Evolutionary conservation across 2,329 filamentous ascomycete species (phyloP).

Genomic region (Xylariomycetidae sp.): DNA sequence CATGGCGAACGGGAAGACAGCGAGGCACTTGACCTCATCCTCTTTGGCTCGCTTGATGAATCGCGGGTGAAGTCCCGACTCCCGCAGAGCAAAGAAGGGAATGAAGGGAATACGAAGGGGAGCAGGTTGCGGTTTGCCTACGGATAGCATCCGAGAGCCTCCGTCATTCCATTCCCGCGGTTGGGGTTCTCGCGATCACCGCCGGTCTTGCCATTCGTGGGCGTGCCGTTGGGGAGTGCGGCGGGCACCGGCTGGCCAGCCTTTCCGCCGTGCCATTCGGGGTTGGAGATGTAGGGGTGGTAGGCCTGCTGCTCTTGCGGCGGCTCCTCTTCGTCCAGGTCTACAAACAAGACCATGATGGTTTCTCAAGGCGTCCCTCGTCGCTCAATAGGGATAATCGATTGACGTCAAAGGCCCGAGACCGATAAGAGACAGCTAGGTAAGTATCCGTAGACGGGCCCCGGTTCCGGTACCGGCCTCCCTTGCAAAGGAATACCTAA

Average conservation of each 20-base stretch:
- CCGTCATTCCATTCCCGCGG: slow-evolving; percentile 52
- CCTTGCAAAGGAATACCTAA: too few relatives aligned
- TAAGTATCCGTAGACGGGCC: too few relatives aligned
- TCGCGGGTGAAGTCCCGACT: slow-evolving; percentile 1
- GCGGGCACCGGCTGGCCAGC: slow-evolving; percentile 8
- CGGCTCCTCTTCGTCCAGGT: slow-evolving; percentile 27
- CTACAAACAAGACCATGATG: slow-evolving; percentile 28
- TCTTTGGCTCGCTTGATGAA: slow-evolving; percentile 1
- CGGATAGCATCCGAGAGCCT: slow-evolving; percentile 63
- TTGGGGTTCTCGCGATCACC: slow-evolving; percentile 40
- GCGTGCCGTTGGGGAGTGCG: too few relatives aligned
- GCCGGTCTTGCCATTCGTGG: too few relatives aligned
- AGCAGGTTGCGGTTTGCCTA: slow-evolving; percentile 39
- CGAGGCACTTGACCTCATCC: too few relatives aligned
- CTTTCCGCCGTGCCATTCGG: slow-evolving; percentile 19
- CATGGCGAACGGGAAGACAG: too few relatives aligned
- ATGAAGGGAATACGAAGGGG: slow-evolving; percentile 12
- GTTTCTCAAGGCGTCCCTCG: neutral
- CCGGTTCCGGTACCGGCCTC: too few relatives aligned
- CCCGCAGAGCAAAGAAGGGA: neutral
- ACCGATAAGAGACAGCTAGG: too few relatives aligned
- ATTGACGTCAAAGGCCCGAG: neutral
- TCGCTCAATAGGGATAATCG: neutral
- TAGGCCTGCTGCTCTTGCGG: slow-evolving; percentile 18
- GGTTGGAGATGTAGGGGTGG: slow-evolving; percentile 15